A percentile compares a stretch with the other conserved stretches of the same genome.
Conservation (phyloP, 2,329 filamentous ascomycete genomes). For the Nothophoma quercina region DNA sequence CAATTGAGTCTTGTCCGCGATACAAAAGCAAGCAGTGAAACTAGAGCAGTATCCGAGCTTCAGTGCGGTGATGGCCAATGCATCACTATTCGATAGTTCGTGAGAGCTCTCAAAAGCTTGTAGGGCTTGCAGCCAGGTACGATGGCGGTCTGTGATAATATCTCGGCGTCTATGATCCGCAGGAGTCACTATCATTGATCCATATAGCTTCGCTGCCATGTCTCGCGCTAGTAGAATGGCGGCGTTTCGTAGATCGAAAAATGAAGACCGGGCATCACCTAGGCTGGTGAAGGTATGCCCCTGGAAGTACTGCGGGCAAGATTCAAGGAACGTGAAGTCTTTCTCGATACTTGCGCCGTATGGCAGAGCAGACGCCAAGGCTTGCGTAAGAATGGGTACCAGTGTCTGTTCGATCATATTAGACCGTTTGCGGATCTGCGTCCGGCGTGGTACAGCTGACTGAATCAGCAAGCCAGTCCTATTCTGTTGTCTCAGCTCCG, state of each 20-base stretch:
- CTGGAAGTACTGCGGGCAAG: slow-evolving; percentile 4
- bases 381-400: slow-evolving; percentile 25
- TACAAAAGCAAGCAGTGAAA: slow-evolving; percentile 15
- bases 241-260: slow-evolving; percentile 20
- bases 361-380: slow-evolving; percentile 21
- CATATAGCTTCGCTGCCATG: slow-evolving; percentile 8
- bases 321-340: slow-evolving; percentile 6
- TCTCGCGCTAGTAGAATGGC: slow-evolving; percentile 11
- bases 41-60: slow-evolving; percentile 23
- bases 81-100: slow-evolving; percentile 11
- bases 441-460: neutral
- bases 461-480: neutral
- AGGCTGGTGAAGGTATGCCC: slow-evolving; percentile 11
- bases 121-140: slow-evolving; percentile 11
- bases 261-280: slow-evolving; percentile 13
- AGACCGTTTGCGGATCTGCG: neutral
- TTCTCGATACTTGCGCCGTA: slow-evolving; percentile 17
- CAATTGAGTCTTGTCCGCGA: slow-evolving; percentile 14
- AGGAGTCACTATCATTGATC: neutral
- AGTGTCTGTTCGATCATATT: slow-evolving; percentile 21
- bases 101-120: neutral
- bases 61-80: slow-evolving; percentile 19
- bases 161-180: slow-evolving; percentile 7
- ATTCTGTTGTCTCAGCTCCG: slow-evolving; percentile 8
- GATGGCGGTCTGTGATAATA: neutral